Base-by-base conservation (phyloP, 2,329 filamentous ascomycete species). In the Arthrobotrys megalospora region DNA sequence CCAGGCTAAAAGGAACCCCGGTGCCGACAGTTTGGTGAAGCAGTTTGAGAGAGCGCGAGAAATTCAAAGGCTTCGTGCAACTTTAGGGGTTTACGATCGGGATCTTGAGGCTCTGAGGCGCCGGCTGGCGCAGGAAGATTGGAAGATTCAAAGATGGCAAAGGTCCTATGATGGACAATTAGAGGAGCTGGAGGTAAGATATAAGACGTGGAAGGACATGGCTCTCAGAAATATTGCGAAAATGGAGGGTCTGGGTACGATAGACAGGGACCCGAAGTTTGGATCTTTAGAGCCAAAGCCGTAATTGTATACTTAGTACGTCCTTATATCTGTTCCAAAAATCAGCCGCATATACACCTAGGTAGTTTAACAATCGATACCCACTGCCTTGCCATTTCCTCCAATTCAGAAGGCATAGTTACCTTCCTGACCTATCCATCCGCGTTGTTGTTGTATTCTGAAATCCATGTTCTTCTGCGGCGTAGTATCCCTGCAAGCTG, bases 181-280 rank as follows among this genome's bases (percentile, higher is more conserved):
- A 10, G 41, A 36, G 3, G 73, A 77, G 45, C 28, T 77, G n/a
- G 11, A 16, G 6, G 0, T 43, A 11, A 65, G 73, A 10, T 77
- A 24, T 41, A 14, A 24, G 0, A 21, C 34, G 11, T 77, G 66
- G 73, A 62, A 7, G 43, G 14, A 45, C 34, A 32, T 77, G 60
- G 66, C 73, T 3, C 10, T 28, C 19, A 7, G 24, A 14, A 77
- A 77, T 41, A 71, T 77, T 19, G 48, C 43, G 55, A 45, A 60
- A 14, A 52, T 6, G 16, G 16, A n/a, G 19, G 65, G 43, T 21
- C 11, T 58, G 19, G 10, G n/a, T 19, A 11, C 19, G 6, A 50
- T 60, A 19, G 21, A 43, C 7, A 7, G 12, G 8, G 58, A 72
- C 24, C 68, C 68, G 5, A 28, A 16, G 7, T 72, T 64, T 58